Base-by-base conservation (phyloP, 75 land plant species). In the Pinus taeda region DNA sequence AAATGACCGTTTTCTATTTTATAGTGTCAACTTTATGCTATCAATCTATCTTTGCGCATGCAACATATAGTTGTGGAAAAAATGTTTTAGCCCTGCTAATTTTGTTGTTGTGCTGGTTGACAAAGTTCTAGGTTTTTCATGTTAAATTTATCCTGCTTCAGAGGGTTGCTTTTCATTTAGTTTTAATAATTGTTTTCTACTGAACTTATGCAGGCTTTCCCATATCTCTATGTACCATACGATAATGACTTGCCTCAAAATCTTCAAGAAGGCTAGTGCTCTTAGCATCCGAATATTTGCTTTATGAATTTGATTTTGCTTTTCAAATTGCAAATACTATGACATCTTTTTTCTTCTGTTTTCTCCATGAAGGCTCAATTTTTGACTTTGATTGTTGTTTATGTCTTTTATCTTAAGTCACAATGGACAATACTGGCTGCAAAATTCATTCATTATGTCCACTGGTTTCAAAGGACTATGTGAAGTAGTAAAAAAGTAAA, bases 171-270 rank as follows among this genome's bases (percentile, higher is more conserved):
- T 49, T 37, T 12, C 12, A 13, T 18, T 37, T 3, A 6, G 71
- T 67, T 67, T 37, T 39, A n/a, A 67, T n/a, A 39, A 15, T 39
- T 67, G 2, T 67, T 37, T 67, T 42, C 18, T 36, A 67, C 22
- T 67, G 45, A 6, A 67, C 45, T 33, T 4, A 18, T 67, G 45
- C 84, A 81, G 85, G 79, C 79, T 17, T 81, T 84, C 42, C 85
- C 85, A 49, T 84, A 84, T 73, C 83, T 84, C 59, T 84, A 84
- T 61, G 75, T 83, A 24, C 85, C 84, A n/a, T 84, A 81, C 56
- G 84, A 84, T 56, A 74, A 77, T 29, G 84, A 84, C 69, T 79
- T 84, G 20, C 84, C 85, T 45, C 83, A 84, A 81, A 72, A 76
- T 66, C 36, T 84, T n/a, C 77, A 77, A 55, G 85, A 81, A 76